Evolutionary conservation across 2,329 filamentous ascomycete species (phyloP).

Genomic region (Eutypa lata): DNA sequence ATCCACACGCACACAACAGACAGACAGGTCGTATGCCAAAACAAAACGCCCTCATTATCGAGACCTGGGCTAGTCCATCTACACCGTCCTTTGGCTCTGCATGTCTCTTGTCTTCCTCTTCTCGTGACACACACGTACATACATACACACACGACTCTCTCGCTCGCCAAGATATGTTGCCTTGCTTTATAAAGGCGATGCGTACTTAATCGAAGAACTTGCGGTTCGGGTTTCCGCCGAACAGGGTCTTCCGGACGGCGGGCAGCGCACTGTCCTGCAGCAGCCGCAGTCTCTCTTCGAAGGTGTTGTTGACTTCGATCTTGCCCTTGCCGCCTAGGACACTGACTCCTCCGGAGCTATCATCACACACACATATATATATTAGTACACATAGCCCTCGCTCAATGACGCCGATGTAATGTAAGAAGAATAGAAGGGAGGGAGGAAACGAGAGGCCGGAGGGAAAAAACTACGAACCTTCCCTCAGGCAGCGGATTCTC

Average conservation of each 20-base stretch:
- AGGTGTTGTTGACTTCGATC: conserved; percentile 98
- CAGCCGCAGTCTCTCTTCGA: conserved; percentile 84
- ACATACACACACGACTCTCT: too few relatives aligned
- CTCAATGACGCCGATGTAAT: background rate
- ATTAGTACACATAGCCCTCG: background rate
- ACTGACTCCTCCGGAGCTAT: conserved; percentile 76
- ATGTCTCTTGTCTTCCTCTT: background rate
- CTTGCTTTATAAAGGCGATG: background rate
- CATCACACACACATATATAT: background rate
- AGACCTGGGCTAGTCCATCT: background rate
- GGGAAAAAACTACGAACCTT: conserved; percentile 81
- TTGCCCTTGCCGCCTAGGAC: conserved; percentile 83
- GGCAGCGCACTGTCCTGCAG: conserved; percentile 84
- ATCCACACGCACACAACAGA: background rate
- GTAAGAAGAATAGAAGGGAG: background rate
- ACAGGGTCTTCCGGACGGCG: conserved; percentile 78
- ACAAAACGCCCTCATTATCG: background rate
- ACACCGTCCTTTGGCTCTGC: background rate
- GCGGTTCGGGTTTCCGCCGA: conserved; percentile 92
- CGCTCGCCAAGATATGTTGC: too few relatives aligned
- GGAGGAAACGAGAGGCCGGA: background rate
- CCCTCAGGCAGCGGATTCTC: conserved; percentile 74
- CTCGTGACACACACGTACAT: too few relatives aligned
- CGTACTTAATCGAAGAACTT: conserved; percentile 80
- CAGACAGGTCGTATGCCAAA: background rate